A percentile compares a stretch with the other conserved stretches of the same genome.
Evolutionary conservation across 352 stramenopile species (phyloP).

Genomic region (Globisporangium splendens): DNA sequence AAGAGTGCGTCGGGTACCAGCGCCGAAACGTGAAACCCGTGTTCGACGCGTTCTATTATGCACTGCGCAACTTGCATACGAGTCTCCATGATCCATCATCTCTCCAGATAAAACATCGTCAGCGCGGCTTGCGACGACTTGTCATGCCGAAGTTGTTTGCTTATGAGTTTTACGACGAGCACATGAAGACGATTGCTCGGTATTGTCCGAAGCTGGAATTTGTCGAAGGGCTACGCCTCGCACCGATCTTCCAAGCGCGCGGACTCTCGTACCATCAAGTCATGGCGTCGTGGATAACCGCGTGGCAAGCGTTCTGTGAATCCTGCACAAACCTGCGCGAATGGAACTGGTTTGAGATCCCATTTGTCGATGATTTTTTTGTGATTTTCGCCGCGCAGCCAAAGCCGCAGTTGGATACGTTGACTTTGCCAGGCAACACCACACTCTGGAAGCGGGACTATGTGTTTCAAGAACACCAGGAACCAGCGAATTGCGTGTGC

Average conservation of each 20-base stretch:
- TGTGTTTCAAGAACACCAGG: conserved; percentile 22
- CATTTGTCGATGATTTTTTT: conserved; percentile 34
- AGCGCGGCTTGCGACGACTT: conserved; percentile 19
- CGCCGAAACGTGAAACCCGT: conserved; percentile 13
- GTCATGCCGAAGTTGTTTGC: conserved; percentile 28
- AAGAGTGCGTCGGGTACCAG: conserved; percentile 15
- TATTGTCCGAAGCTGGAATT: conserved; percentile 19
- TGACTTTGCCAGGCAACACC: conserved; percentile 27
- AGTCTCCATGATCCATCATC: background rate
- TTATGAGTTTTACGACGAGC: conserved; percentile 23
- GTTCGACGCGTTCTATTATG: conserved; percentile 12
- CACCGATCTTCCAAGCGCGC: conserved; percentile 22
- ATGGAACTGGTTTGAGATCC: conserved; percentile 30
- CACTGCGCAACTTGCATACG: conserved; percentile 7
- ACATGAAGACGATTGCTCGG: conserved; percentile 15
- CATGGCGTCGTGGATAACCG: conserved; percentile 17
- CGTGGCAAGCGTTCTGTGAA: conserved; percentile 26
- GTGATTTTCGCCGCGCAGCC: conserved; percentile 20
- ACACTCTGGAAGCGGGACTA: conserved; percentile 33
- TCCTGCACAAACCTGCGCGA: conserved; percentile 18
- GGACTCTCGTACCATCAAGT: conserved; percentile 26
- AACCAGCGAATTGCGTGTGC: conserved; percentile 16
- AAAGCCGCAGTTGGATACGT: conserved; percentile 15
- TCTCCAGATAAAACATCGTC: background rate
- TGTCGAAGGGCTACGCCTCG: conserved; percentile 24